phyloP scores from a whole-genome alignment of 1,284 basidiomycete genomes.

The Leccinum colubrinum region DNA sequence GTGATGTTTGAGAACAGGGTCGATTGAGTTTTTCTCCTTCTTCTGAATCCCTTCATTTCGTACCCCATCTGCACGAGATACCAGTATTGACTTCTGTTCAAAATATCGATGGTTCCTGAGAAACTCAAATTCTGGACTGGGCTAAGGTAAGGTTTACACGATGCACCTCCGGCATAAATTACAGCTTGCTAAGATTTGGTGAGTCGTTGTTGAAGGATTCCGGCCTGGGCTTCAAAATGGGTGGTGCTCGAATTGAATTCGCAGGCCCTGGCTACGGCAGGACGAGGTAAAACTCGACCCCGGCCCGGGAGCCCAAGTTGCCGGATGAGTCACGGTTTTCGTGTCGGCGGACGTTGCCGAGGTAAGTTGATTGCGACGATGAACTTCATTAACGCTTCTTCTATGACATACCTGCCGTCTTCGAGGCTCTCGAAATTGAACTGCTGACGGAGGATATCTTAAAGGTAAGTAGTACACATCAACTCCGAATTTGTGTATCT shows the following conservation, averaged over 20 bases:
- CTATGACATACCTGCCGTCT: slow-evolving; percentile 55
- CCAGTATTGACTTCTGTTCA: neutral
- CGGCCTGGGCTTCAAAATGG: neutral
- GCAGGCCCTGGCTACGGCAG: no score
- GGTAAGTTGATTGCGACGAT: slow-evolving; percentile 38
- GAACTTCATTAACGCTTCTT: slow-evolving; percentile 8
- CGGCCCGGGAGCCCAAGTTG: no score
- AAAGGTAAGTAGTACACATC: slow-evolving; percentile 46
- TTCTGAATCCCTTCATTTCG: neutral
- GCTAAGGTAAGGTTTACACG: neutral
- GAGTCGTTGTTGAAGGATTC: neutral
- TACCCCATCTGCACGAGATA: neutral
- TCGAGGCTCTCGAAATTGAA: slow-evolving; percentile 85
- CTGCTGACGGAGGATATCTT: slow-evolving; percentile 81
- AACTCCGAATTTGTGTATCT: neutral
- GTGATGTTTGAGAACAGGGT: slow-evolving; percentile 20
- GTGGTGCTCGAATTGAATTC: neutral
- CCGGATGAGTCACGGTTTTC: slow-evolving; percentile 43
- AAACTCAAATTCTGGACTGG: neutral
- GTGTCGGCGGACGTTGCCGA: slow-evolving; percentile 52
- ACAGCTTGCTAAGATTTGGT: neutral
- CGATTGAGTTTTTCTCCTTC: neutral
- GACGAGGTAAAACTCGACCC: no score
- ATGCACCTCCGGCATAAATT: neutral
- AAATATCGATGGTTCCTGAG: neutral